Conservation (phyloP, 2,329 filamentous ascomycete genomes). For the Fusarium tanahbumbuense region DNA sequence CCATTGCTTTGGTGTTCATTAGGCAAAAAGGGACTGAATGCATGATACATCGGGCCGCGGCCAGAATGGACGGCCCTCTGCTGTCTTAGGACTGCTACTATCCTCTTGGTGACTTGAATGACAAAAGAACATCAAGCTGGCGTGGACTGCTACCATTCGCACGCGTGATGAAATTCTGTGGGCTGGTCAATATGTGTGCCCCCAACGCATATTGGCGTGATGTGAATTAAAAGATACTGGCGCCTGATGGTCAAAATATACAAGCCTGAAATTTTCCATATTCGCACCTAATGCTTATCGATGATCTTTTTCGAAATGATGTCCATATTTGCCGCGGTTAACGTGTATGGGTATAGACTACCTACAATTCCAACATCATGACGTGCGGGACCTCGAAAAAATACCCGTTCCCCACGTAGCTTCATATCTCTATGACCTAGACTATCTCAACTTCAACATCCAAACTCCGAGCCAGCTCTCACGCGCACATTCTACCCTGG, state of each 20-base stretch:
- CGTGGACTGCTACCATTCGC: constrained; percentile 40
- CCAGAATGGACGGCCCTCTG: constrained; percentile 57
- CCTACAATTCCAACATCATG: constrained; percentile 32
- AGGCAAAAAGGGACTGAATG: constrained; percentile 62
- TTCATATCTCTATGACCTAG: not conserved
- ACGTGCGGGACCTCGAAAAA: constrained; percentile 46
- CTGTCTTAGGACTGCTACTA: constrained; percentile 58
- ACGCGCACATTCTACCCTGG: constrained; percentile 1
- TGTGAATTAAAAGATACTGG: constrained; percentile 34
- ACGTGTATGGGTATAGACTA: not conserved
- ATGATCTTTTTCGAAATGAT: not conserved
- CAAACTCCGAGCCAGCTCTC: not conserved
- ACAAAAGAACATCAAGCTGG: constrained; percentile 56
- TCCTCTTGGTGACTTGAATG: constrained; percentile 62
- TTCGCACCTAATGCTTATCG: not conserved
- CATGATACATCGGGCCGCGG: constrained; percentile 58
- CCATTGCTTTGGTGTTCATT: constrained; percentile 67
- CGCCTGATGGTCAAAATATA: constrained; percentile 25
- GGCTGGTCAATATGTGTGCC: not conserved
- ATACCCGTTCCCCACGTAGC: constrained; percentile 41
- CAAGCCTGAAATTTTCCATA: constrained; percentile 5
- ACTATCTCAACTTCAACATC: constrained; percentile 12
- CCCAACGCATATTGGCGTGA: constrained; percentile 2
- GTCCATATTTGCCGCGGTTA: not conserved
- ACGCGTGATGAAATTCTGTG: constrained; percentile 36